phyloP scores from a whole-genome alignment of 805 yeast genomes.

The Cyberlindnera maritima region DNA sequence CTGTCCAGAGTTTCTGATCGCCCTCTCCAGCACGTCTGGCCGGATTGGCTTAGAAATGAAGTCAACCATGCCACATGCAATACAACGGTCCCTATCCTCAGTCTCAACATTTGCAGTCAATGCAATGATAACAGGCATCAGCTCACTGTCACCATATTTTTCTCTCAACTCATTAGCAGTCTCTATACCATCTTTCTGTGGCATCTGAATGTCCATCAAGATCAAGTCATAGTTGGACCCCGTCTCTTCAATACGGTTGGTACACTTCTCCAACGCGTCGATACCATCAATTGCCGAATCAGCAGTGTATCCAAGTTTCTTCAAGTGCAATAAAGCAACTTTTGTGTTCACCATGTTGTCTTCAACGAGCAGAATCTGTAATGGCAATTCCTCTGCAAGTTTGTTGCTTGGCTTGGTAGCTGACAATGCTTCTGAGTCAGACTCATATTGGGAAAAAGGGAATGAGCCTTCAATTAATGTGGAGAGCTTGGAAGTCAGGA shows the following conservation, averaged over 20 bases:
- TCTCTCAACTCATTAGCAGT: conserved; percentile 76
- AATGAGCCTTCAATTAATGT: conserved; percentile 2
- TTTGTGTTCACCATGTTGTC: conserved; percentile 83
- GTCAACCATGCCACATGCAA: conserved; percentile 50
- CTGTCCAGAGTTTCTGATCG: background rate
- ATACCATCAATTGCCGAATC: conserved; percentile 81
- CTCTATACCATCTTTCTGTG: conserved; percentile 89
- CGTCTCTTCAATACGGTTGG: conserved; percentile 48
- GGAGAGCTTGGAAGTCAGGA: conserved; percentile 13
- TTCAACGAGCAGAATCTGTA: conserved; percentile 80
- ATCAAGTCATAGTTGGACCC: conserved; percentile 78
- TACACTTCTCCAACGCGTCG: conserved; percentile 91
- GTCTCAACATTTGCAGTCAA: conserved; percentile 76
- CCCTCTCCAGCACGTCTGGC: conserved; percentile 39
- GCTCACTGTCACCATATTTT: conserved; percentile 44
- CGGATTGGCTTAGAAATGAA: conserved; percentile 52
- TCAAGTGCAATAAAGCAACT: conserved; percentile 65
- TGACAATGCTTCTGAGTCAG: background rate
- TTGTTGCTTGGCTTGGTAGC: background rate
- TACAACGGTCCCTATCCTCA: conserved; percentile 47
- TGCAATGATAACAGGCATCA: conserved; percentile 93
- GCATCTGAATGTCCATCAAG: conserved; percentile 94
- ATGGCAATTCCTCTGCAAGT: conserved; percentile 31
- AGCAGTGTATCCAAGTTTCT: conserved; percentile 53
- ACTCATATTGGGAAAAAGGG: background rate